Conservation (phyloP, 2,329 filamentous ascomycete species). For the Ceratocystis eucalypticola region DNA sequence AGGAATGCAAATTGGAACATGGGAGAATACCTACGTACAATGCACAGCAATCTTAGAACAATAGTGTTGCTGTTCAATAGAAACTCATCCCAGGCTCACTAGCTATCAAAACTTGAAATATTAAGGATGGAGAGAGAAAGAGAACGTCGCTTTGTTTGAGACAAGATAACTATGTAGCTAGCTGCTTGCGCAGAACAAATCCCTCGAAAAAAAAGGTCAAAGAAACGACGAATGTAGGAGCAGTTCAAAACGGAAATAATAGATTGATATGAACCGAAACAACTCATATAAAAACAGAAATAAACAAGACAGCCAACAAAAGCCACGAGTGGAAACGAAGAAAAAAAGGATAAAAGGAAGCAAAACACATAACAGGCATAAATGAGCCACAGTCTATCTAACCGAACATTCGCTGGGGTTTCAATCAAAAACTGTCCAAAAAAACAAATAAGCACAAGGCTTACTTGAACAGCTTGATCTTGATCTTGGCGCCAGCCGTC, state of each 20-base stretch:
- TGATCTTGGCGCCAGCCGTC: slow-evolving; percentile 17
- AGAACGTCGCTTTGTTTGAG: background rate
- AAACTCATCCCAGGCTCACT: too few species aligned
- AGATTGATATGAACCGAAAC: slow-evolving; percentile 7
- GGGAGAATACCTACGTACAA: too few species aligned
- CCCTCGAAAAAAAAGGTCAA: background rate
- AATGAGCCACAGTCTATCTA: slow-evolving; percentile 9
- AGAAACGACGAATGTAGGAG: background rate
- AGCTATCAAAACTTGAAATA: background rate
- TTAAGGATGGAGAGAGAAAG: background rate
- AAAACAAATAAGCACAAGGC: background rate
- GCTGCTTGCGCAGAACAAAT: background rate
- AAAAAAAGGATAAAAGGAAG: slow-evolving; percentile 13
- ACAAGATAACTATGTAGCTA: background rate
- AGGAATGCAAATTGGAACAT: too few species aligned
- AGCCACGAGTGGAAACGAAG: background rate
- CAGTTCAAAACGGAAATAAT: background rate
- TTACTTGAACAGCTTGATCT: slow-evolving; percentile 20
- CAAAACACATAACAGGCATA: slow-evolving; percentile 18
- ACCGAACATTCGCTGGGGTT: slow-evolving; percentile 1
- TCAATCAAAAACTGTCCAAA: background rate
- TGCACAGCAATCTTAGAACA: too few species aligned
- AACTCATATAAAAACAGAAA: slow-evolving; percentile 11
- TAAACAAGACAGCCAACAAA: slow-evolving; percentile 8
- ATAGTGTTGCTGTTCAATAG: too few species aligned